These are phyloP conservation scores for Zoysia japonica DNA, from an alignment of 176 grass and related monocot species.

Conservation along the genomic window DNA sequence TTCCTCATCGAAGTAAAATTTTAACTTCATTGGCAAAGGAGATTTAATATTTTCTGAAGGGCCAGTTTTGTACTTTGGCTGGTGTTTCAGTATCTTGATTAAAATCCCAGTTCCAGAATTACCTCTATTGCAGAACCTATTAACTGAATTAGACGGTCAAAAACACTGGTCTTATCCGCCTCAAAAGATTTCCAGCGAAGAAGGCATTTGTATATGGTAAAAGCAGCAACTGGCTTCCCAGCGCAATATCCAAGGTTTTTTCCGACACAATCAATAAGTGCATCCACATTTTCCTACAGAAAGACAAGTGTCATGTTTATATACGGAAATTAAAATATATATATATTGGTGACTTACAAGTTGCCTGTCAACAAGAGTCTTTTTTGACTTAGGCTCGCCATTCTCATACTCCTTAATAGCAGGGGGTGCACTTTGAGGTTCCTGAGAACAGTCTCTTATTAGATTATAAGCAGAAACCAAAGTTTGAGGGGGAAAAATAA, in stretches of 20 bases:
- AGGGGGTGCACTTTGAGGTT: constrained; percentile 94
- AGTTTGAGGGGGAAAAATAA: not conserved
- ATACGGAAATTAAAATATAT: constrained; percentile 32
- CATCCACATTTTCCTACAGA: constrained; percentile 85
- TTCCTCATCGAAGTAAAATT: constrained; percentile 6
- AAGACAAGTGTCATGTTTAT: constrained; percentile 32
- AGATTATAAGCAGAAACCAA: constrained; percentile 20
- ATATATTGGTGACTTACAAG: constrained; percentile 53
- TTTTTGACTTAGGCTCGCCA: constrained; percentile 68
- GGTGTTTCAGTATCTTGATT: constrained; percentile 14
- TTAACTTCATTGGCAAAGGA: constrained; percentile 4
- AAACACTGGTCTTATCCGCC: constrained; percentile 92
- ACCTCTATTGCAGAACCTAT: constrained; percentile 98
- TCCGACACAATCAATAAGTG: constrained; percentile 70
- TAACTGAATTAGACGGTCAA: constrained; percentile 96
- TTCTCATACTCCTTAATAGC: constrained; percentile 73
- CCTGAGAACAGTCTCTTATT: constrained; percentile 49
- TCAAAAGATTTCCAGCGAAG: constrained; percentile 99
- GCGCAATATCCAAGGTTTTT: constrained; percentile 85
- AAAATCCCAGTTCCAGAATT: constrained; percentile 41
- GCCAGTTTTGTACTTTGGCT: not conserved
- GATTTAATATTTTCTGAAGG: not conserved
- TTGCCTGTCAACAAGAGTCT: constrained; percentile 69
- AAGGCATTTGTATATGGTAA: constrained; percentile 97
- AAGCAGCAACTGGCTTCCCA: constrained; percentile 88